Conservation (phyloP, 2,329 filamentous ascomycete species). For the Xylaria sp. region DNA sequence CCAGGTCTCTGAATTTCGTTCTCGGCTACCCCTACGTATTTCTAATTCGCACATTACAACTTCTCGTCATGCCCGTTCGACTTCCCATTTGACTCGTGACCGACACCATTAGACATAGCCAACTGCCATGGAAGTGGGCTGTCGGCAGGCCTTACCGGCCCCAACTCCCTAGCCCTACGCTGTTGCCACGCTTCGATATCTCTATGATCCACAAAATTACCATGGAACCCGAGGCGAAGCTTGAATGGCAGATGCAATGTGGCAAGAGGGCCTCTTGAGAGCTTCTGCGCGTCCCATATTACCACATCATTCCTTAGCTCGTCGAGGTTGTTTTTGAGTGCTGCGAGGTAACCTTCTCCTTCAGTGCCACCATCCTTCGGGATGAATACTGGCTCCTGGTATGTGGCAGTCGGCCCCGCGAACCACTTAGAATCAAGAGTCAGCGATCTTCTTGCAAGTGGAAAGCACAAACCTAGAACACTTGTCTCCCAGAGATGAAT, state of each 20-base stretch:
- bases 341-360: constrained; percentile 63
- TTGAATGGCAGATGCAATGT: constrained; percentile 56
- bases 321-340: constrained; percentile 59
- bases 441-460: neutral
- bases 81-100: constrained; percentile 20
- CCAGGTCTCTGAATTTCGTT: neutral
- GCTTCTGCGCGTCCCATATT: constrained; percentile 56
- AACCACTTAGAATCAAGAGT: constrained; percentile 50
- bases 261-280: constrained; percentile 54
- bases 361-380: constrained; percentile 55
- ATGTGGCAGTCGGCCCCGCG: constrained; percentile 57
- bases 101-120: constrained; percentile 23
- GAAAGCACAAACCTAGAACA: neutral
- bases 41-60: neutral
- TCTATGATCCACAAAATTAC: constrained; percentile 56
- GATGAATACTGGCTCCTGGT: constrained; percentile 66
- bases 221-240: constrained; percentile 56
- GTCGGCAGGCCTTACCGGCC: constrained; percentile 52
- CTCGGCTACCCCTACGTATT: neutral
- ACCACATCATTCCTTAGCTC: constrained; percentile 57
- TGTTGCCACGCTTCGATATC: constrained; percentile 58
- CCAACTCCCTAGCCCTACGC: constrained; percentile 54
- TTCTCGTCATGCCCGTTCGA: constrained; percentile 34
- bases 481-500: no score
- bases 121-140: constrained; percentile 55